Evolutionary conservation across 2,329 filamentous ascomycete genomes (phyloP).

Genomic region (Aspergillus costaricaensis): DNA sequence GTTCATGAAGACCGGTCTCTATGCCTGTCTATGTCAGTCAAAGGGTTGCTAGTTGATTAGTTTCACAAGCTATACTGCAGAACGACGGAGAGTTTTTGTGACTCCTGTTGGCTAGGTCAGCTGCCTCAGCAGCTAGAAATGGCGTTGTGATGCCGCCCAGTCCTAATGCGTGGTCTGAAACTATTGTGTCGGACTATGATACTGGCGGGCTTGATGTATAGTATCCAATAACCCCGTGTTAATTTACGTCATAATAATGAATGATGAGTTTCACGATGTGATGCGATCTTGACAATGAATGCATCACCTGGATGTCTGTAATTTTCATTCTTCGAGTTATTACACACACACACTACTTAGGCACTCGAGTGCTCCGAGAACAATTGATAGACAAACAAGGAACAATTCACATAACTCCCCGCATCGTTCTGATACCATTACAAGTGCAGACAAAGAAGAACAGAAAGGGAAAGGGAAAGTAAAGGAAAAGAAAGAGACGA

Average conservation of each 20-base stretch:
- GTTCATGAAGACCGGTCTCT: too few relatives aligned
- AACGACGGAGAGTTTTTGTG: too few relatives aligned
- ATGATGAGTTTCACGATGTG: not conserved
- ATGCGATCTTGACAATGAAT: not conserved
- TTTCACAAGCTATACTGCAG: too few relatives aligned
- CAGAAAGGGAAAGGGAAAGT: not conserved
- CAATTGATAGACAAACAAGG: not conserved
- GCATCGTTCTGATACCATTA: slow-evolving; percentile 9
- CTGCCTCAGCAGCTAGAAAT: too few relatives aligned
- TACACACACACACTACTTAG: not conserved
- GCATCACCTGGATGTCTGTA: not conserved
- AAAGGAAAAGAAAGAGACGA: not conserved
- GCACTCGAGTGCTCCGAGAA: not conserved
- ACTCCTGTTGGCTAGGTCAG: too few relatives aligned
- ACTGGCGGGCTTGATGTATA: not conserved
- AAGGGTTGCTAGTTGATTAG: too few relatives aligned
- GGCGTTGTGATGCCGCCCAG: too few relatives aligned
- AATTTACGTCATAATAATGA: not conserved
- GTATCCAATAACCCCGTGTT: not conserved
- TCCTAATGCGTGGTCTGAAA: too few relatives aligned
- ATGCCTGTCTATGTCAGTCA: too few relatives aligned
- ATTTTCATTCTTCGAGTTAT: not conserved
- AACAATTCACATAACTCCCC: not conserved
- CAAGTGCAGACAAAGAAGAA: slow-evolving; percentile 4
- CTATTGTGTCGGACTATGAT: too few relatives aligned